Base-by-base conservation (phyloP, 768 basidiomycete genomes). In the Serendipita sp. region DNA sequence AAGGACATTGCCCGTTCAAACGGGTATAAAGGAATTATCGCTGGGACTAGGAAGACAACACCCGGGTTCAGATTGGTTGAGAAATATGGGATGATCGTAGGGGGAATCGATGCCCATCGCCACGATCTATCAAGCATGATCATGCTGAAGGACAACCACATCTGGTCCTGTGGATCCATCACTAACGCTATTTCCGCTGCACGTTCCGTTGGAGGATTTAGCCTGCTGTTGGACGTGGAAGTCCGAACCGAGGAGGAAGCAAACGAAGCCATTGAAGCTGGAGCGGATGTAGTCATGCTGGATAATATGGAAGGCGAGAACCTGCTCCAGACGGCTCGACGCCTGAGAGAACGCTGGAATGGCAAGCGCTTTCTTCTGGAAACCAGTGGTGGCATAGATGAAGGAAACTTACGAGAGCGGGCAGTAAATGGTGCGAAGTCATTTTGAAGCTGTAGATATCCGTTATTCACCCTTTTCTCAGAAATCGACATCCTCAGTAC, bases 111-210 rank as follows among this genome's bases (percentile, higher is more conserved):
- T 72, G 78, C 90, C 7, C 96, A 99, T 77, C 83, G 96, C 28
- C 87, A 96, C 69, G 94, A 98, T 74, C 80, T 98, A n/a, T 93
- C 90, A 34, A 90, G 89, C 72, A 98, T 99, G 96, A 94, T 99
- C 71, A 99, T 99, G 96, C 83, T 99, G 70, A 98, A 98, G 75
- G 96, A 99, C 70, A 99, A 99, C 73, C 96, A 99, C 72, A 90
- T 98, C 72, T 97, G 93, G 94, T 95, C 93, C 2, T 89, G 86
- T 47, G 93, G 94, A 34, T 96, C 93, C 7, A 96, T 98, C 68
- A 91, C 91, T 0, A 77, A 83, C 46, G 95, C 95, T 3, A 85
- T 99, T 68, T 74, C 84, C 67, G 81, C 85, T 69, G 91, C 92
- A n/a, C 86, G 91, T 35, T 76, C 82, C 67, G 92, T 93, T 18